These are phyloP conservation scores for Lachancea waltii DNA, from an alignment of 805 yeast genomes.

Conservation along the genomic window DNA sequence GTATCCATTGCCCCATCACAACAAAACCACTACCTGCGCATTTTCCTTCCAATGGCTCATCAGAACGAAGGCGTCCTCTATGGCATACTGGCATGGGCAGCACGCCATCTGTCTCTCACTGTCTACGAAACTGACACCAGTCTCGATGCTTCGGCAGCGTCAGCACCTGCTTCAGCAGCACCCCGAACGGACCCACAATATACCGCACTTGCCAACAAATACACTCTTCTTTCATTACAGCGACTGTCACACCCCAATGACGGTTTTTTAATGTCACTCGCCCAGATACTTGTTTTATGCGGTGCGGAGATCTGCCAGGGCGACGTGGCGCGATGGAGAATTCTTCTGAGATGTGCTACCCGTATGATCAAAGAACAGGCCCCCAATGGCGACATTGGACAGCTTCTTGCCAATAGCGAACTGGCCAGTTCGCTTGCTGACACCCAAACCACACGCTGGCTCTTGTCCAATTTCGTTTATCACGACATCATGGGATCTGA, in stretches of 20 bases:
- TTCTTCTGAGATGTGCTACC: constrained; percentile 59
- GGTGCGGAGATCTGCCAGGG: constrained; percentile 84
- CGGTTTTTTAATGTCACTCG: constrained; percentile 34
- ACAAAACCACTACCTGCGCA: constrained; percentile 45
- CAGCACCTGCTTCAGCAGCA: background rate
- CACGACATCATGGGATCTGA: constrained; percentile 69
- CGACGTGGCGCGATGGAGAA: constrained; percentile 70
- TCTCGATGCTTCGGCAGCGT: background rate
- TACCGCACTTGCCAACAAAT: constrained; percentile 18
- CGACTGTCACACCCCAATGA: constrained; percentile 5
- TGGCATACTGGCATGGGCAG: constrained; percentile 55
- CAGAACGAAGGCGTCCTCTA: constrained; percentile 43
- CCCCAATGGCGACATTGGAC: constrained; percentile 18
- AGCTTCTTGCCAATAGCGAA: constrained; percentile 4
- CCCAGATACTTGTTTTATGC: constrained; percentile 59
- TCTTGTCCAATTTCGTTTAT: constrained; percentile 71
- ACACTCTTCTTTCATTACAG: constrained; percentile 17
- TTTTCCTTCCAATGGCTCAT: constrained; percentile 48
- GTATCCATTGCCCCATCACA: constrained; percentile 44
- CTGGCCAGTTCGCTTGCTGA: constrained; percentile 2
- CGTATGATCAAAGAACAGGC: constrained; percentile 52
- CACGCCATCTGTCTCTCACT: constrained; percentile 23
- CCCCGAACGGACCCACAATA: constrained; percentile 9
- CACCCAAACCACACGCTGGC: constrained; percentile 41
- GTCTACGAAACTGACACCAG: background rate